phyloP scores from a whole-genome alignment of 495 filamentous ascomycete species.

The Symbiotaphrina buchneri region DNA sequence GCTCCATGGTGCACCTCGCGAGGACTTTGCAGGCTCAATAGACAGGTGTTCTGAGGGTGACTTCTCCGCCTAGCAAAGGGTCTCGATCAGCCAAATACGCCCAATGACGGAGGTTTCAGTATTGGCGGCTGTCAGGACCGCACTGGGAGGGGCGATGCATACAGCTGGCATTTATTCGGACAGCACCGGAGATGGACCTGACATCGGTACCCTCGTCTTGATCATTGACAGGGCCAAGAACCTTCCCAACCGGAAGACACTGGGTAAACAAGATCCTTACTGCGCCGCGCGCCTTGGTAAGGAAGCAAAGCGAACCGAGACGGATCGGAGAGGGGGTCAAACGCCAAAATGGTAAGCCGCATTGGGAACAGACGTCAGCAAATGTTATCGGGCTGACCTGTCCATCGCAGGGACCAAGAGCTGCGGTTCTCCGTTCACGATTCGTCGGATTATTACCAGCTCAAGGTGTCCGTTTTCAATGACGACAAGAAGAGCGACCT shows the following conservation, averaged over 20 bases:
- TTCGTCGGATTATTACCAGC: constrained; percentile 78
- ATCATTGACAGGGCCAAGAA: constrained; percentile 76
- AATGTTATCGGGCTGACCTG: constrained; percentile 9
- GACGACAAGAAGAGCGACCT: constrained; percentile 40
- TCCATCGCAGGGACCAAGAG: constrained; percentile 66
- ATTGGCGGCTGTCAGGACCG: no score
- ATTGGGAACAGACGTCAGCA: not conserved
- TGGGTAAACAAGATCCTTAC: constrained; percentile 97
- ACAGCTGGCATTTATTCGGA: constrained; percentile 91
- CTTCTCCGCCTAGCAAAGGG: no score
- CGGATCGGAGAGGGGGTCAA: constrained; percentile 84
- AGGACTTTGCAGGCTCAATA: no score
- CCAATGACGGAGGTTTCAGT: no score
- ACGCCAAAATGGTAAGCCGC: constrained; percentile 72
- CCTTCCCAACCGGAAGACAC: constrained; percentile 82
- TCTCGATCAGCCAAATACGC: no score
- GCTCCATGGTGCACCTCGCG: no score
- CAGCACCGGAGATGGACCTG: constrained; percentile 83
- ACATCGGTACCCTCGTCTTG: constrained; percentile 80
- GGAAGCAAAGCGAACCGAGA: constrained; percentile 93
- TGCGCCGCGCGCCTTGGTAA: constrained; percentile 87
- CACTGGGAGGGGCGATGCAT: no score
- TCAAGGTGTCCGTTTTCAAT: constrained; percentile 88
- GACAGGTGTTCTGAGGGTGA: constrained; percentile 15
- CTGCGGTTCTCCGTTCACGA: constrained; percentile 91